Conservation (phyloP, 805 yeast genomes). For the Ascoidea tarda region DNA sequence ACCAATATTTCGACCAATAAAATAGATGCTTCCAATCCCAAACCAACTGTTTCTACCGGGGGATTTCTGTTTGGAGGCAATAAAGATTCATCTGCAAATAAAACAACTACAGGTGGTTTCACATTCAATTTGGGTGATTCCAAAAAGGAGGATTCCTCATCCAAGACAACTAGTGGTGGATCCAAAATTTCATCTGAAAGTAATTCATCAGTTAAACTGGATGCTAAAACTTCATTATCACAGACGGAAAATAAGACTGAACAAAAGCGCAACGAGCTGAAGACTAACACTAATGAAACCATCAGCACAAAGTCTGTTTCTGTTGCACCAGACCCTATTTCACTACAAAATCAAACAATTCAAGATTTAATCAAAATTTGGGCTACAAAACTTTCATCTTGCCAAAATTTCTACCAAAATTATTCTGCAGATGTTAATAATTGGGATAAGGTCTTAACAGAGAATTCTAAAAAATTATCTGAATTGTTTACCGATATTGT, state of each 20-base stretch:
- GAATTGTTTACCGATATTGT: slow-evolving; percentile 64
- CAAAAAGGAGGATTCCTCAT: slow-evolving; percentile 4
- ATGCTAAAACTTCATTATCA: slow-evolving; percentile 8
- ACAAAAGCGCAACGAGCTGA: slow-evolving; percentile 5
- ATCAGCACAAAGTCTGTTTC: slow-evolving; percentile 31
- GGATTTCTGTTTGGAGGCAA: slow-evolving; percentile 11
- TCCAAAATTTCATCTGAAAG: slow-evolving; percentile 15
- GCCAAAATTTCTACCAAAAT: slow-evolving; percentile 58
- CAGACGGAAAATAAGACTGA: slow-evolving; percentile 10
- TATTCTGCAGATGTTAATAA: slow-evolving; percentile 63
- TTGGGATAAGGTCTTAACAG: slow-evolving; percentile 79
- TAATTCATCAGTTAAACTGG: slow-evolving; percentile 16
- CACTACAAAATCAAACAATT: slow-evolving; percentile 79
- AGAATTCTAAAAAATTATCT: slow-evolving; percentile 75
- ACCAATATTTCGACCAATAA: slow-evolving; percentile 12
- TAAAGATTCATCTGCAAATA: slow-evolving; percentile 11
- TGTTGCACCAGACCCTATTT: slow-evolving; percentile 52
- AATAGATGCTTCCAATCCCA: slow-evolving; percentile 6
- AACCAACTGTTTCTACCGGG: slow-evolving; percentile 2
- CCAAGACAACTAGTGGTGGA: slow-evolving; percentile 9
- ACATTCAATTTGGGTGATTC: slow-evolving; percentile 1
- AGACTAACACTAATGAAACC: slow-evolving; percentile 11
- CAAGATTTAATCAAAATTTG: slow-evolving; percentile 89
- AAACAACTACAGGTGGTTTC: slow-evolving; percentile 1
- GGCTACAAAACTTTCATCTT: slow-evolving; percentile 71